Evolutionary conservation across 2,329 filamentous ascomycete species (phyloP), one percentile per base, ranked within the genome.

Genomic region (Pseudocercospora macadamiae): DNA sequence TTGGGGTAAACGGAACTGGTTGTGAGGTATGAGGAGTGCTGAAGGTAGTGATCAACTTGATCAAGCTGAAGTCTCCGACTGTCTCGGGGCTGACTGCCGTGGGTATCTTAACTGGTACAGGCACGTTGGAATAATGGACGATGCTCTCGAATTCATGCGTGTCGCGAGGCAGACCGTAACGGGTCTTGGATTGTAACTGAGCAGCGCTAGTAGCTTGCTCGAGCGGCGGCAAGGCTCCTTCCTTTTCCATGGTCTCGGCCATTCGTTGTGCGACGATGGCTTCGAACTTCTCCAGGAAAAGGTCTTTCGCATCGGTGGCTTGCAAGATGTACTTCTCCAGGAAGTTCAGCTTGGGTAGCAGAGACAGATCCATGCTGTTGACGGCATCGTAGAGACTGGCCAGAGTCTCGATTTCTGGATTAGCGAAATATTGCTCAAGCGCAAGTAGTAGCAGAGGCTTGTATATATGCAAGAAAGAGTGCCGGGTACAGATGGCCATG

Each of bases 381-480:
- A 99, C 90, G 1, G 95, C 89, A 66, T 96, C 85, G 75, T 96
- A 99, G 3, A 99, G 82, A 72, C 90, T 86, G 45, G 91, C 87
- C 51, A 99, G 81, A 0, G 95, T 99, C 73, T 96, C 92, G 3
- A 90, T 86, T 30, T 90, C 88, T 0, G 95, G 95, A 0, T 89
- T 87, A 71, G 96, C 95, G 77, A 97, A 99, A 75, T 99, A 99
- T 72, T 97, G 93, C 70, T 99, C 93, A 53, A 99, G 81, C 0
- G 95, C 95, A 42, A 99, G 79, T 34, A 99, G 80, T 52, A 99
- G 82, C 36, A 99, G 82, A 25, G 95, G 95, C 84, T 99, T 99
- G 80, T 99, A 99, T 64, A 99, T 99, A 76, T 99, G 95, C 66
- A 99, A 79, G 76, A 99, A 99, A 2, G 95, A 93, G 79, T 99